phyloP scores from a whole-genome alignment of 2,329 filamentous ascomycete genomes.

The Fusarium scirpi region DNA sequence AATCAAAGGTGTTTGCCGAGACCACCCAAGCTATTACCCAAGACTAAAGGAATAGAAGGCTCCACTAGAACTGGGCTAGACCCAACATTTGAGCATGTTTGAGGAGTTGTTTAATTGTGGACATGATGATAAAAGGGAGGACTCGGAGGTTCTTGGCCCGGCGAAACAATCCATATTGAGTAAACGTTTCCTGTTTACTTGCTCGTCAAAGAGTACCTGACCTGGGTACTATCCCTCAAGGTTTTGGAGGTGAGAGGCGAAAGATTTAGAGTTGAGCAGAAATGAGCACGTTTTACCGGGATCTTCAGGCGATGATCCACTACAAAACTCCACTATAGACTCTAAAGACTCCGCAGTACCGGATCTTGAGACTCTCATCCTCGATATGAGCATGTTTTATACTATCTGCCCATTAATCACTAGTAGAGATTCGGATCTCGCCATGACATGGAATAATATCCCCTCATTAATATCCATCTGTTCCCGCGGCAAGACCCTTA shows the following conservation, averaged over 20 bases:
- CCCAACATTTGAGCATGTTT: constrained; percentile 33
- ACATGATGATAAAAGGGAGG: constrained; percentile 9
- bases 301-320: constrained; percentile 15
- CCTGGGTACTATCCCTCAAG: too few species aligned
- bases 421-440: neutral
- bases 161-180: constrained; percentile 41
- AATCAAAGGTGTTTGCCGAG: constrained; percentile 20
- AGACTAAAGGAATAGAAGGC: neutral
- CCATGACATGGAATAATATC: constrained; percentile 18
- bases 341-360: constrained; percentile 14
- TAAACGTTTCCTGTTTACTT: constrained; percentile 41
- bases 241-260: neutral
- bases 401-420: neutral
- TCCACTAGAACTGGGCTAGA: constrained; percentile 25
- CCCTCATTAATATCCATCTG: constrained; percentile 22
- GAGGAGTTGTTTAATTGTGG: constrained; percentile 13
- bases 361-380: constrained; percentile 16
- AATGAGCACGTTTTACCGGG: constrained; percentile 55
- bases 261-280: constrained; percentile 48
- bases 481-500: constrained; percentile 12
- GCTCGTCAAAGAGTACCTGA: constrained; percentile 13
- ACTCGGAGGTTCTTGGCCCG: constrained; percentile 28
- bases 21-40: neutral
- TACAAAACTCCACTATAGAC: constrained; percentile 13
- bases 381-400: constrained; percentile 7